These are phyloP conservation scores for Phlebiopsis gigantea DNA, from an alignment of 768 basidiomycete genomes.

Conservation along the genomic window DNA sequence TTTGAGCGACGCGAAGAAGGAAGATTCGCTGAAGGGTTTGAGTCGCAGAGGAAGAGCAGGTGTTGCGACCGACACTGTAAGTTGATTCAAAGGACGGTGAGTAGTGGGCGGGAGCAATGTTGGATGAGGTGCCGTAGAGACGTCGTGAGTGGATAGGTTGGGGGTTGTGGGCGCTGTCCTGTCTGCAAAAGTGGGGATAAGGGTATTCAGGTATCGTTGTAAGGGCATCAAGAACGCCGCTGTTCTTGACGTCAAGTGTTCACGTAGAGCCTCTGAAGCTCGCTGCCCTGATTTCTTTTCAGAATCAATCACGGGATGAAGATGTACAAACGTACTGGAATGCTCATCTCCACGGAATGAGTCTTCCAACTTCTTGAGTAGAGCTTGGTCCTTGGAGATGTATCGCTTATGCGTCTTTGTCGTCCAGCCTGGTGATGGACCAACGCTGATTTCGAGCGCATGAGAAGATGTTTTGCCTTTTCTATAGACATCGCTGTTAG, in stretches of 20 bases:
- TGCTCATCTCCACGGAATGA: constrained; percentile 45
- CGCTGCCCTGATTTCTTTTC: constrained; percentile 53
- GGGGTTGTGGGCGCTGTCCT: constrained; percentile 17
- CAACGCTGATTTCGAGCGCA: constrained; percentile 19
- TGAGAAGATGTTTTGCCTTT: not conserved
- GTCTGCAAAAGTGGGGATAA: constrained; percentile 70
- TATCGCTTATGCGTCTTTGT: constrained; percentile 77
- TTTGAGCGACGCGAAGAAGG: constrained; percentile 72
- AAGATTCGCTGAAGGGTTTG: constrained; percentile 62
- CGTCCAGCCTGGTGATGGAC: constrained; percentile 69
- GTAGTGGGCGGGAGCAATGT: not conserved
- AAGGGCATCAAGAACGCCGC: constrained; percentile 84
- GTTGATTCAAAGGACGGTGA: constrained; percentile 10
- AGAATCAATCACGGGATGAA: no score
- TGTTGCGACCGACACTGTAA: constrained; percentile 27
- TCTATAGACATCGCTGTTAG: not conserved
- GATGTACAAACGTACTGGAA: constrained; percentile 40
- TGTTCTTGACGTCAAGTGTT: constrained; percentile 83
- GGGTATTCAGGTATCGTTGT: constrained; percentile 83
- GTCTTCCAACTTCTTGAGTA: constrained; percentile 70
- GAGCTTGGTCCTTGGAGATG: constrained; percentile 73
- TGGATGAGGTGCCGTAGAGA: not conserved
- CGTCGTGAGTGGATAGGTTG: constrained; percentile 3
- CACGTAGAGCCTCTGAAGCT: constrained; percentile 64
- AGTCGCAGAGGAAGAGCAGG: constrained; percentile 31